Conservation (phyloP, 257 asterid species). For the Hygrophila difformis region DNA sequence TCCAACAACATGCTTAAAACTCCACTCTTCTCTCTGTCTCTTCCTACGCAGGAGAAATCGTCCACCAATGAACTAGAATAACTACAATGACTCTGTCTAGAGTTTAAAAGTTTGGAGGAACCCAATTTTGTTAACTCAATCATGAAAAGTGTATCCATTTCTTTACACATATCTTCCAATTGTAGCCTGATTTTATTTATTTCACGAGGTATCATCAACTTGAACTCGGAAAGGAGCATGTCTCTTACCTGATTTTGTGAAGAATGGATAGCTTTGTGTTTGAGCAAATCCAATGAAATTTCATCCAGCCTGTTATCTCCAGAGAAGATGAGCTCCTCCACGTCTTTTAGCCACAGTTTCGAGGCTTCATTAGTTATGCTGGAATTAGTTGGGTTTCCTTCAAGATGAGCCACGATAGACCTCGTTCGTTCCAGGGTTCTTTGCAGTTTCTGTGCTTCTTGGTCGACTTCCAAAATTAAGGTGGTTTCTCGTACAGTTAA, state of each 20-base stretch:
- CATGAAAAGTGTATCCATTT: constrained; percentile 26
- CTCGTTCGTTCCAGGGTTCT: constrained; percentile 19
- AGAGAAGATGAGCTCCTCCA: constrained; percentile 14
- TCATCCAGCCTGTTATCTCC: constrained; percentile 29
- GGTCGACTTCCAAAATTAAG: constrained; percentile 16
- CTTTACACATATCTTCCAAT: constrained; percentile 21
- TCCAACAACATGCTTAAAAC: constrained; percentile 13
- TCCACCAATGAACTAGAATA: constrained; percentile 26
- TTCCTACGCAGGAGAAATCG: constrained; percentile 20
- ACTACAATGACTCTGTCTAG: background rate
- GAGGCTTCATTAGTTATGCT: constrained; percentile 22
- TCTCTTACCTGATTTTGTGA: constrained; percentile 13
- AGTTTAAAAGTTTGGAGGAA: background rate
- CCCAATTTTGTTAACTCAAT: constrained; percentile 13
- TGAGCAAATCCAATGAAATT: constrained; percentile 14
- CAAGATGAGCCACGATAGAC: constrained; percentile 22
- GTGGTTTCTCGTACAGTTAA: constrained; percentile 14
- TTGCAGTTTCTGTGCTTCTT: constrained; percentile 23
- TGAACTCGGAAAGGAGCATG: constrained; percentile 20
- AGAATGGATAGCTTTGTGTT: background rate
- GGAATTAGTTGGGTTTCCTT: constrained; percentile 20
- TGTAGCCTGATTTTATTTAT: constrained; percentile 12
- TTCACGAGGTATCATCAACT: constrained; percentile 18
- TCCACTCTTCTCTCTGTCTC: constrained; percentile 18
- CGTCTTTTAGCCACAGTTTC: constrained; percentile 25